A percentile compares a stretch with the other conserved stretches of the same genome.
Evolutionary conservation across 1,284 basidiomycete genomes (phyloP).

Genomic region (Ceratobasidium papillatum): DNA sequence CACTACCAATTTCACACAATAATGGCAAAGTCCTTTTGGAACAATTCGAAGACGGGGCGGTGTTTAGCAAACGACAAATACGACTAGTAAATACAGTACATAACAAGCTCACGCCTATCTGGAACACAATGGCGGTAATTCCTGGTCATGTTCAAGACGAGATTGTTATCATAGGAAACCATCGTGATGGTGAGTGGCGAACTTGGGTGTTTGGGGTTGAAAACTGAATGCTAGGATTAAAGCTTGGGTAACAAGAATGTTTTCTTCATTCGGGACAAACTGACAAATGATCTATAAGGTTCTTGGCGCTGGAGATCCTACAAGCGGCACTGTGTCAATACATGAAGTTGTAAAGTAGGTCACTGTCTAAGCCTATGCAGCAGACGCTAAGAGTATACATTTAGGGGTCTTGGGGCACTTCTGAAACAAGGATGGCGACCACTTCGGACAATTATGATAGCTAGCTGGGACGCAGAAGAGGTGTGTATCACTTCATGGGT

Average conservation of each 20-base stretch:
- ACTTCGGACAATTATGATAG: constrained; percentile 83
- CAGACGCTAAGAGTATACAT: constrained; percentile 41
- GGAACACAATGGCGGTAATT: constrained; percentile 90
- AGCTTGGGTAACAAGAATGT: constrained; percentile 32
- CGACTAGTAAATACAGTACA: constrained; percentile 77
- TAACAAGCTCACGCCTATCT: constrained; percentile 76
- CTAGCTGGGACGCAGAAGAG: constrained; percentile 95
- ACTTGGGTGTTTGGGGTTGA: not conserved
- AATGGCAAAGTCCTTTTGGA: constrained; percentile 70
- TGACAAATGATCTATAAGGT: constrained; percentile 54
- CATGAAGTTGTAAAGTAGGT: constrained; percentile 65
- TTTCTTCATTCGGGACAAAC: not conserved
- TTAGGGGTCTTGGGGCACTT: constrained; percentile 78
- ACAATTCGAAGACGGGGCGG: constrained; percentile 57
- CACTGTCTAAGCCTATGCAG: not conserved
- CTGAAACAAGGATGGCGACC: constrained; percentile 86
- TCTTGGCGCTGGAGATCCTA: constrained; percentile 85
- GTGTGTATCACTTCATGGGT: constrained; percentile 51
- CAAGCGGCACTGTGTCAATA: constrained; percentile 85
- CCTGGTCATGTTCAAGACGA: constrained; percentile 89
- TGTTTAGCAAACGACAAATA: constrained; percentile 59
- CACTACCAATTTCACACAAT: constrained; percentile 76
- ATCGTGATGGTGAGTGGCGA: constrained; percentile 68
- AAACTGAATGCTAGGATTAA: not conserved
- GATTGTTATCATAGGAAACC: constrained; percentile 85